phyloP scores from a whole-genome alignment of 2,329 filamentous ascomycete species.

The Plectosphaerella cucumerina region DNA sequence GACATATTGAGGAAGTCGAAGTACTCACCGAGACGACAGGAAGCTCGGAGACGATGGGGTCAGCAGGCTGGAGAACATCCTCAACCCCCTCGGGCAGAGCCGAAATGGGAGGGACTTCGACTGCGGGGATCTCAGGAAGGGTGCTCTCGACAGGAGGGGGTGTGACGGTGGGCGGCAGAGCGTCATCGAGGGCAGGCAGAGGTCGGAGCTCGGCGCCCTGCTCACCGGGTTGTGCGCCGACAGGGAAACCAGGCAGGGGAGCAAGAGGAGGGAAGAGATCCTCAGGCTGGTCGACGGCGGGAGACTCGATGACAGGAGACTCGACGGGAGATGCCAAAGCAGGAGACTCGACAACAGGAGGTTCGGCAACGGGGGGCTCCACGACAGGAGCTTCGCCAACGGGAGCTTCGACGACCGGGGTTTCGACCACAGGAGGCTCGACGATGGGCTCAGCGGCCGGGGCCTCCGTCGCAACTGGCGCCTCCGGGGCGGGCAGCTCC shows the following conservation, averaged over 20 bases:
- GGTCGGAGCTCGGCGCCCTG: conserved; percentile 3
- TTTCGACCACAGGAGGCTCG: background rate
- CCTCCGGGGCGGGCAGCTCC: background rate
- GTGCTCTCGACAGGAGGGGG: background rate
- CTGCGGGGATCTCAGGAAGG: background rate
- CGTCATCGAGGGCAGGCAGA: background rate
- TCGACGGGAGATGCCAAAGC: background rate
- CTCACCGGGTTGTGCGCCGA: background rate
- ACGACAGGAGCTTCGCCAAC: background rate
- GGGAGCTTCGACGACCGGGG: background rate
- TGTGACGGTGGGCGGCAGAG: background rate
- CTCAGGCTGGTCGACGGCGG: background rate
- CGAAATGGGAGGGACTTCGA: background rate
- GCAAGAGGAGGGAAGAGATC: background rate
- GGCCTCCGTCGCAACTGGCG: background rate
- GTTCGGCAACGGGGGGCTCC: background rate
- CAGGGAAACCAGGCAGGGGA: background rate
- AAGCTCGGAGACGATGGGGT: background rate
- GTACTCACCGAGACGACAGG: background rate
- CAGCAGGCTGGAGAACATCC: background rate
- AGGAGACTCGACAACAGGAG: background rate
- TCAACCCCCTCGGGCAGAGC: background rate
- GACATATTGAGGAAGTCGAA: background rate
- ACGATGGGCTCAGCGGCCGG: background rate
- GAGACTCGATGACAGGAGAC: background rate